Percentiles rank a stretch among this genome's conserved stretches.
Evolutionary conservation across 106 monocot genomes (phyloP).

Genomic region (Hemerocallis citrina): DNA sequence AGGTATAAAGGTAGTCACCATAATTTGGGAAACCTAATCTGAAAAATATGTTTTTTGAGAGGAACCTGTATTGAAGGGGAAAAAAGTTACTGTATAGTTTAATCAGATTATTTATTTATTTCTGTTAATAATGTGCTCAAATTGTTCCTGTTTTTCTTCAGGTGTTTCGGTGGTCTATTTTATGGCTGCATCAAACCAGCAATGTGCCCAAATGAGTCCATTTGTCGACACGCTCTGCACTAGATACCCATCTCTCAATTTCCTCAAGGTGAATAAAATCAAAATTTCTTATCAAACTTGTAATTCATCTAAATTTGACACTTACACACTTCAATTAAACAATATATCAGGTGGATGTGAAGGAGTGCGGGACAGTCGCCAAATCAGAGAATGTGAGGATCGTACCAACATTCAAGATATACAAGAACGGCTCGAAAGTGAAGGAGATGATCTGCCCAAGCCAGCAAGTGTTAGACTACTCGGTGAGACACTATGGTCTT

Average conservation of each 20-base stretch:
- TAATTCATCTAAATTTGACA: not conserved
- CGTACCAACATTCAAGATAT: conserved; percentile 65
- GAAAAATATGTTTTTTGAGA: too few relatives aligned
- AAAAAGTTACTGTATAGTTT: not conserved
- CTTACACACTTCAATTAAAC: not conserved
- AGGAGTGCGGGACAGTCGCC: conserved; percentile 26
- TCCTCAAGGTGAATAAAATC: conserved; percentile 61
- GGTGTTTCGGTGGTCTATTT: conserved; percentile 80
- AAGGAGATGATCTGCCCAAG: conserved; percentile 72
- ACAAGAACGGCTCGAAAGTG: conserved; percentile 36
- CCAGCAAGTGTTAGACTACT: conserved; percentile 33
- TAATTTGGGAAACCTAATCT: too few relatives aligned
- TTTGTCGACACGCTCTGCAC: conserved; percentile 57
- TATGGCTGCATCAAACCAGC: conserved; percentile 35
- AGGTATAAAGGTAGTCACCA: too few relatives aligned
- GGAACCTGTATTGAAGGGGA: too few relatives aligned
- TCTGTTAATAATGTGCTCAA: not conserved
- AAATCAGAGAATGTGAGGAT: conserved; percentile 40
- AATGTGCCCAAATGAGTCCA: conserved; percentile 51
- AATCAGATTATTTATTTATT: not conserved
- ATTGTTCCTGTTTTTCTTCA: conserved; percentile 16
- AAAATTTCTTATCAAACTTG: not conserved
- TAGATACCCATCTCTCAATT: conserved; percentile 70
- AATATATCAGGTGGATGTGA: conserved; percentile 18
- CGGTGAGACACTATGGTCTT: conserved; percentile 42